Conservation (phyloP, 2,329 filamentous ascomycete genomes). For the Ceratocystiopsis minuta region DNA sequence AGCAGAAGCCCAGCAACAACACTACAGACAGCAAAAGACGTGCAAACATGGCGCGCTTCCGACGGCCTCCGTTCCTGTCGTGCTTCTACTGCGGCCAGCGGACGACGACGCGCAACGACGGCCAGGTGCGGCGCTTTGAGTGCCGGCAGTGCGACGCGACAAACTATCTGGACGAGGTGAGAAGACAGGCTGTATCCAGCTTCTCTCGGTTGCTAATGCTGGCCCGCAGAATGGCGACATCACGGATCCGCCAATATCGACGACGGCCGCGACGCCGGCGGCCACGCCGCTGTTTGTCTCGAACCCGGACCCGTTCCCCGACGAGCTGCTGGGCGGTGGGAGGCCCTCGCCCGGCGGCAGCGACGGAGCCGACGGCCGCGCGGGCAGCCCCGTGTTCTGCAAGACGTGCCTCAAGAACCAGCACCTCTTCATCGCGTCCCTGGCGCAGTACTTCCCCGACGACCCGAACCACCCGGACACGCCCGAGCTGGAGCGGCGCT, state of each 20-base stretch:
- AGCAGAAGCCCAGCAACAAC: not conserved
- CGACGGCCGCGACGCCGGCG: conserved; percentile 27
- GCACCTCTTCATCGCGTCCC: conserved; percentile 53
- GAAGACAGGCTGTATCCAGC: conserved; percentile 7
- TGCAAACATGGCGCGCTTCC: conserved; percentile 23
- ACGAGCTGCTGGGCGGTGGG: not conserved
- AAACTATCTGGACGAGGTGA: conserved; percentile 77
- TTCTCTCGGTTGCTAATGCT: not conserved
- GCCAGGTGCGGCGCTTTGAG: conserved; percentile 44
- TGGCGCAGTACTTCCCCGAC: conserved; percentile 62
- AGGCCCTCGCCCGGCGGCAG: conserved; percentile 8
- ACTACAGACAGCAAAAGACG: too few relatives aligned
- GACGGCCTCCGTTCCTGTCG: conserved; percentile 28
- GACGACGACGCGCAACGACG: conserved; percentile 41
- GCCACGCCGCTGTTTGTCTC: conserved; percentile 29
- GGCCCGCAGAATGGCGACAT: conserved; percentile 59
- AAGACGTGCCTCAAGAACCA: conserved; percentile 76
- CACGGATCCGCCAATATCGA: conserved; percentile 59
- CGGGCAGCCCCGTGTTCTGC: conserved; percentile 37
- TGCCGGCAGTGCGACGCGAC: conserved; percentile 68
- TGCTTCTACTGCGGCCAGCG: conserved; percentile 76
- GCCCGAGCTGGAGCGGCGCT: conserved; percentile 45
- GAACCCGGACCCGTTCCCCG: conserved; percentile 18
- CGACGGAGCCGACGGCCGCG: not conserved
- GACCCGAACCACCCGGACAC: conserved; percentile 51